Conservation (phyloP, 371 early-diverging fungal genomes). For the Mucor racemosus region DNA sequence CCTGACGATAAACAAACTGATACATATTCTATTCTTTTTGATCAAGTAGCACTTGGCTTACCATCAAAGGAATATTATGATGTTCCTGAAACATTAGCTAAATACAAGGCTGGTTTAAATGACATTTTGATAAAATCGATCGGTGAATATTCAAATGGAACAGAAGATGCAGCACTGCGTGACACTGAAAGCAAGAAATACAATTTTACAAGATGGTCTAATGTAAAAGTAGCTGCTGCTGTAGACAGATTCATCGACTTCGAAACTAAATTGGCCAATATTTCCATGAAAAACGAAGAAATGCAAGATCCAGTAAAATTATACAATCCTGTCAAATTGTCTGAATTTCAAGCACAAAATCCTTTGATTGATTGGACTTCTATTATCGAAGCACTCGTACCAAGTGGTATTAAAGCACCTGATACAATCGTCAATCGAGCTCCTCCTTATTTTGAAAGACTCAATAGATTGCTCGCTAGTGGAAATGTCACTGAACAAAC, state of each 20-base stretch:
- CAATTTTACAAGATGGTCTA: constrained; percentile 14
- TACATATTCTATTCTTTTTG: constrained; percentile 38
- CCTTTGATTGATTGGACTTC: constrained; percentile 45
- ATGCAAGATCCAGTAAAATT: constrained; percentile 50
- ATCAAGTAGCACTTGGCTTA: constrained; percentile 47
- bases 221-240: constrained; percentile 22
- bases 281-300: constrained; percentile 45
- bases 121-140: constrained; percentile 25
- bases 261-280: constrained; percentile 53
- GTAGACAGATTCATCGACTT: constrained; percentile 51
- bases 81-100: constrained; percentile 33
- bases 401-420: background rate
- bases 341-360: constrained; percentile 33
- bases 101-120: constrained; percentile 43
- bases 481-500: background rate
- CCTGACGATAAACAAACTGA: constrained; percentile 55
- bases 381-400: constrained; percentile 7
- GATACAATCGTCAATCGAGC: constrained; percentile 15
- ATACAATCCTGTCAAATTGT: constrained; percentile 55
- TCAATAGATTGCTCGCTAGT: constrained; percentile 3
- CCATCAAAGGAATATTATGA: constrained; percentile 67
- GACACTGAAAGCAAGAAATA: constrained; percentile 16
- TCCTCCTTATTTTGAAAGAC: constrained; percentile 14
- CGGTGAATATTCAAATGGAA: constrained; percentile 12
- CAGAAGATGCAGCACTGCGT: background rate